Percentiles rank a stretch among this genome's conserved stretches.
Evolutionary conservation across 768 basidiomycete genomes (phyloP).

Genomic region (Boletales sp.): DNA sequence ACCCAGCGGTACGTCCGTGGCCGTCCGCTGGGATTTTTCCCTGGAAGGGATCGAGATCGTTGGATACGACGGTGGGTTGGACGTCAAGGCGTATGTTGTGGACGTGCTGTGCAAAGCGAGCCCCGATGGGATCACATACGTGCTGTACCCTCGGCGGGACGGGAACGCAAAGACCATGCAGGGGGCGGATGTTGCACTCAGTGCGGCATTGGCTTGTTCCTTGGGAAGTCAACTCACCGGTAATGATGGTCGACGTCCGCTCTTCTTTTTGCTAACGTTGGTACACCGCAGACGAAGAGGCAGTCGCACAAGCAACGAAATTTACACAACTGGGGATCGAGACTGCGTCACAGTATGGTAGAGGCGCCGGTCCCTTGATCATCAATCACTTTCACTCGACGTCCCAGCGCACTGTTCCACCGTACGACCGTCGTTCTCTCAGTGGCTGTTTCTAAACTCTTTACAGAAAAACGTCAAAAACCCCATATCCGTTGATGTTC

Average conservation of each 20-base stretch:
- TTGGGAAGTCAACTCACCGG: slow-evolving; percentile 49
- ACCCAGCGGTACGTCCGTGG: slow-evolving; percentile 41
- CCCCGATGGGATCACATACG: slow-evolving; percentile 31
- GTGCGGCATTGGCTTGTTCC: slow-evolving; percentile 70
- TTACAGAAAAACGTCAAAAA: slow-evolving; percentile 49
- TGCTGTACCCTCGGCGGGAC: slow-evolving; percentile 55
- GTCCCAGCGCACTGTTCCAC: slow-evolving; percentile 44
- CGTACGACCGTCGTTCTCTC: slow-evolving; percentile 39
- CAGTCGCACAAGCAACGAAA: slow-evolving; percentile 53
- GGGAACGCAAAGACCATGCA: slow-evolving; percentile 75
- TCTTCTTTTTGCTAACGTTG: no score
- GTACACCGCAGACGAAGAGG: slow-evolving; percentile 47
- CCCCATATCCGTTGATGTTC: slow-evolving; percentile 68
- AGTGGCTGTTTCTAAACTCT: not conserved
- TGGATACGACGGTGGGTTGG: slow-evolving; percentile 21
- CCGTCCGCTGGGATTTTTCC: slow-evolving; percentile 44
- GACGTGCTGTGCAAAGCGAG: slow-evolving; percentile 53
- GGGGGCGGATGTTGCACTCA: slow-evolving; percentile 90
- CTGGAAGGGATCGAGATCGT: slow-evolving; percentile 27
- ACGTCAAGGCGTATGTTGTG: slow-evolving; percentile 38
- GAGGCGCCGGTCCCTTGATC: slow-evolving; percentile 76
- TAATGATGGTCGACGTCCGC: slow-evolving; percentile 18
- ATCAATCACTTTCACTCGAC: slow-evolving; percentile 68
- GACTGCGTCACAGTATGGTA: slow-evolving; percentile 62
- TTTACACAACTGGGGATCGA: slow-evolving; percentile 77